Base-by-base conservation (phyloP, 2,329 filamentous ascomycete species). In the Claviceps sorghi region DNA sequence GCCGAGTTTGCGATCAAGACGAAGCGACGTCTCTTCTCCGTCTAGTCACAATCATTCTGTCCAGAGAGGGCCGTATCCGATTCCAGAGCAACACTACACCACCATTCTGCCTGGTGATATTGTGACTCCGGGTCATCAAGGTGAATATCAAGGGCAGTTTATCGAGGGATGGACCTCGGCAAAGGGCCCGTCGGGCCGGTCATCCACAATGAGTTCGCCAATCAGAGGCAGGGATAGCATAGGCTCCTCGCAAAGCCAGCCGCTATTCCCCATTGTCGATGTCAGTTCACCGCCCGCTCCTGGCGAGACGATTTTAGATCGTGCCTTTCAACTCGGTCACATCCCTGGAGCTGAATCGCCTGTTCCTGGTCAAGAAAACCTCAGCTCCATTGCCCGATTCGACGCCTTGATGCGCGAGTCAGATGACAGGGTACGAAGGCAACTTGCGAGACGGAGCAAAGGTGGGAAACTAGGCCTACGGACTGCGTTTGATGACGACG, bases 251-350 rank as follows among this genome's bases (percentile, higher is more conserved):
- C 71, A 74, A 13, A 66, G 69, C 17, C 69, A 70, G 4, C 64
- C 66, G 19, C 59, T 61, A 10, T 48, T 34, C 13, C 61, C 65
- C 13, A 60, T 71, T 9, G 58, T 69, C 2, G 67, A 72, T 42
- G 72, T 73, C 1, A 72, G 70, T 58, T 75, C 77, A 0, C 77
- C 78, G 0, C 74, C 76, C 2, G 67, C 65, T 0, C 77, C 76
- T 2, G 72, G 80, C 17, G 80, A 84, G 64, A 83, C 81, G 0
- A 84, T 84, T 50, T 64, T 84, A n/a, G 81, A 84, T 61, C 69
- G 81, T 41, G 81, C 81, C 0, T 84, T 84, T 58, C 78, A 82
- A 58, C 65, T 84, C 65, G 72, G 77, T 9, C 79, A 70, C 53
- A 82, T 84, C 36, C 80, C 80, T 17, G 80, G 80, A 6, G 77